These are phyloP conservation scores for Nepenthes alata DNA, from an alignment of 179 eudicot genomes.

Conservation along the genomic window DNA sequence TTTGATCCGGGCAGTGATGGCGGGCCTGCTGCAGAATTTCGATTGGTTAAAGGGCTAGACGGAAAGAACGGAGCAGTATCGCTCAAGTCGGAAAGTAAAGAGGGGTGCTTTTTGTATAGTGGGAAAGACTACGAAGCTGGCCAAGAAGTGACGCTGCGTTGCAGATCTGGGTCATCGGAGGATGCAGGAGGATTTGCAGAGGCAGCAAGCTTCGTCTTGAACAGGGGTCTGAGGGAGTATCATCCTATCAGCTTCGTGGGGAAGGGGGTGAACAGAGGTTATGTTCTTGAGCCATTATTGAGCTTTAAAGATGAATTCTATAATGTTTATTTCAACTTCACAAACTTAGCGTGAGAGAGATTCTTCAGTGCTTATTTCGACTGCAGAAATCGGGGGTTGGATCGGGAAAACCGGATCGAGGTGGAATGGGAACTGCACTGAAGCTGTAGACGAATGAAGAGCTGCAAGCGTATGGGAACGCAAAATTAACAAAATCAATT, in stretches of 20 bases:
- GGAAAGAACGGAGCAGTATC: constrained; percentile 47
- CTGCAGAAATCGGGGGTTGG: no score
- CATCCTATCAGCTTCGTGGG: constrained; percentile 77
- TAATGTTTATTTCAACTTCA: constrained; percentile 59
- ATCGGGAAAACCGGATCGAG: no score
- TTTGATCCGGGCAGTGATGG: constrained; percentile 3
- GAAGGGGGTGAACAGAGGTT: constrained; percentile 54
- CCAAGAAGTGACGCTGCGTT: constrained; percentile 31
- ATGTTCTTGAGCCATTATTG: constrained; percentile 54
- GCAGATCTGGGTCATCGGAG: constrained; percentile 24
- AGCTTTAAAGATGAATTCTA: constrained; percentile 68
- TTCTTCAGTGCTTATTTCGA: no score
- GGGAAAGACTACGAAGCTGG: constrained; percentile 10
- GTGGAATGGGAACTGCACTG: no score
- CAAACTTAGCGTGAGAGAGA: constrained; percentile 11
- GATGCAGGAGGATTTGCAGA: constrained; percentile 15
- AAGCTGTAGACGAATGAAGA: no score
- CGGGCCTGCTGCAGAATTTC: constrained; percentile 22
- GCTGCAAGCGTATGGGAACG: no score
- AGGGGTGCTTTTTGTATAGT: constrained; percentile 55
- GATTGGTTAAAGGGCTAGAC: constrained; percentile 38
- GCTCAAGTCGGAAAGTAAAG: constrained; percentile 32
- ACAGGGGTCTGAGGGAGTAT: constrained; percentile 46
- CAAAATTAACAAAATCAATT: no score
- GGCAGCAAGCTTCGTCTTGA: constrained; percentile 43